Percentiles rank a stretch among this genome's conserved stretches.
These are phyloP conservation scores for Brassica juncea DNA, from an alignment of 345 rosid genomes.

Conservation along the genomic window DNA sequence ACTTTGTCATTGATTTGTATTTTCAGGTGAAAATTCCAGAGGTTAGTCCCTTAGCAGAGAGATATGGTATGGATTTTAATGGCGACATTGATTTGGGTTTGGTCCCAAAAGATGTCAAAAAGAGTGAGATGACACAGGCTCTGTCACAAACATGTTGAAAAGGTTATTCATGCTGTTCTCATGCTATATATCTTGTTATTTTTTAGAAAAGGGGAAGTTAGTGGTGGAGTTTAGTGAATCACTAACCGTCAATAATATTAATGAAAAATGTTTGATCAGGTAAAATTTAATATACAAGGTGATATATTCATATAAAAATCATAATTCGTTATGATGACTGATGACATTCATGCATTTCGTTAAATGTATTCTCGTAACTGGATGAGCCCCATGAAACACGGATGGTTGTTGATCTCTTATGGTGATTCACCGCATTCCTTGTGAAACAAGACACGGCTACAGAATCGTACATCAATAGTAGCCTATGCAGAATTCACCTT, in stretches of 20 bases:
- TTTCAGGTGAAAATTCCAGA: conserved; percentile 28
- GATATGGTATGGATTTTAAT: conserved; percentile 26
- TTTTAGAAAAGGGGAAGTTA: conserved; percentile 1
- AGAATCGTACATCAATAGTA: neutral
- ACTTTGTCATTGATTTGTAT: neutral
- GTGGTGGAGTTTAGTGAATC: neutral
- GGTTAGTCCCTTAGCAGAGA: conserved; percentile 23
- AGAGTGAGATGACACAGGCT: conserved; percentile 31
- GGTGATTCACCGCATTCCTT: neutral
- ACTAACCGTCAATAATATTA: neutral
- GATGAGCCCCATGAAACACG: neutral
- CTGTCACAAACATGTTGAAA: conserved; percentile 19
- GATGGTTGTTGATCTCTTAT: neutral
- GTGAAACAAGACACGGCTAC: neutral
- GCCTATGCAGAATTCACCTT: neutral
- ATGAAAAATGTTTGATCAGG: neutral
- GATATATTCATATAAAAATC: neutral
- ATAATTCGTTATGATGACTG: neutral
- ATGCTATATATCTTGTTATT: conserved; percentile 1
- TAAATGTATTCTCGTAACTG: neutral
- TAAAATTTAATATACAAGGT: neutral
- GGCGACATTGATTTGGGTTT: conserved; percentile 25
- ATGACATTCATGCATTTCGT: neutral
- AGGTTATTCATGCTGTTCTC: conserved; percentile 25
- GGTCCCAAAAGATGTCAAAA: conserved; percentile 26